These are phyloP conservation scores for Oenanthe sinensis DNA, from an alignment of 129 eudicot species.

Conservation along the genomic window DNA sequence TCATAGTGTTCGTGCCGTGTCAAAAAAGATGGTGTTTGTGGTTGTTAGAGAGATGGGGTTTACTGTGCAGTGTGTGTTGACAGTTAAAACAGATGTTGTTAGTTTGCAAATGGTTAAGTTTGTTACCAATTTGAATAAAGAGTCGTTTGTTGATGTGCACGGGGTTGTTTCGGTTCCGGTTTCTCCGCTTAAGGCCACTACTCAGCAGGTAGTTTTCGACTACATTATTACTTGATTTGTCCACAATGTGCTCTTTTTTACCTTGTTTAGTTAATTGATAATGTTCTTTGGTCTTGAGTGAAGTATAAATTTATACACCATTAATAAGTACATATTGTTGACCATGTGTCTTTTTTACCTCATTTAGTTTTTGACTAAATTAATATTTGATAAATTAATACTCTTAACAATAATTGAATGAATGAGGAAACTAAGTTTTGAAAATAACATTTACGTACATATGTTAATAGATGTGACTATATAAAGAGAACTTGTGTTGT, in stretches of 20 bases:
- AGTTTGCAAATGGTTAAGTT: constrained; percentile 78
- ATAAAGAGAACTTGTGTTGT: not conserved
- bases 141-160: constrained; percentile 50
- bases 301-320: no score
- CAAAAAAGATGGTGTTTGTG: constrained; percentile 76
- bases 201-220: constrained; percentile 56
- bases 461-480: no score
- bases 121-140: constrained; percentile 47
- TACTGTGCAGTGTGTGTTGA: constrained; percentile 77
- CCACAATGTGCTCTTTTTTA: no score
- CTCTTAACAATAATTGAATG: no score
- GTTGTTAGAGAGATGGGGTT: constrained; percentile 60
- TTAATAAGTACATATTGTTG: no score
- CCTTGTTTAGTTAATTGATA: no score
- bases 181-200: constrained; percentile 51
- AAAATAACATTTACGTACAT: no score
- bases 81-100: constrained; percentile 47
- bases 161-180: constrained; percentile 61
- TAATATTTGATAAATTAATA: no score
- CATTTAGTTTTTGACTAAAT: no score
- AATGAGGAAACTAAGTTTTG: no score
- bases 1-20: constrained; percentile 71
- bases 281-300: no score
- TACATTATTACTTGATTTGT: not conserved
- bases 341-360: no score